Conservation (phyloP, 2,329 filamentous ascomycete species). For the Aspergillus sojae region DNA sequence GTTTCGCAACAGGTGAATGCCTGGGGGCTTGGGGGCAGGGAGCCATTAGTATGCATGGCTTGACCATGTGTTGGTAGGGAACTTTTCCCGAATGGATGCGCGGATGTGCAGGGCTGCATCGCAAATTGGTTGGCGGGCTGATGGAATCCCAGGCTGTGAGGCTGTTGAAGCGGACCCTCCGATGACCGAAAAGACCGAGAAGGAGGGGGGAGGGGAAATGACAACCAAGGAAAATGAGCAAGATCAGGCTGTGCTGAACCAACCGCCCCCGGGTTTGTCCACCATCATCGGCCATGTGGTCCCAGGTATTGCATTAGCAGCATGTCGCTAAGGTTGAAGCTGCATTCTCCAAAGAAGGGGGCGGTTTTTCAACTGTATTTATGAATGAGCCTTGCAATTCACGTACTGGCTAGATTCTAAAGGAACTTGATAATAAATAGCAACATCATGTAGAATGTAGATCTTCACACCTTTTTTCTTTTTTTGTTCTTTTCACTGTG, state of each 20-base stretch:
- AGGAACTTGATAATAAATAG: not conserved
- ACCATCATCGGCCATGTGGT: constrained; percentile 17
- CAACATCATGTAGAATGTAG: not conserved
- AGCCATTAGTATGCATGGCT: constrained; percentile 18
- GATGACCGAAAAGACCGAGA: constrained; percentile 25
- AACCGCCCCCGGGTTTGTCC: constrained; percentile 7
- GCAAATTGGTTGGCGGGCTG: constrained; percentile 18
- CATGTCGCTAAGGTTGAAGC: constrained; percentile 1
- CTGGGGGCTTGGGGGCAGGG: constrained; percentile 10
- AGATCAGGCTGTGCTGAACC: constrained; percentile 15
- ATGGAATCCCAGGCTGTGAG: constrained; percentile 20
- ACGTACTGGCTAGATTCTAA: not conserved
- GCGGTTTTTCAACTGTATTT: not conserved
- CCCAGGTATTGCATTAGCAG: constrained; percentile 9
- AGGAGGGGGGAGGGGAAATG: constrained; percentile 5
- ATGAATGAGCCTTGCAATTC: not conserved
- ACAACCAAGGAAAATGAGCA: constrained; percentile 5
- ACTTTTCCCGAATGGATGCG: constrained; percentile 26
- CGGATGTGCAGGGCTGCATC: constrained; percentile 27
- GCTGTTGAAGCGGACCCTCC: constrained; percentile 25
- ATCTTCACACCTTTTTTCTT: constrained; percentile 1
- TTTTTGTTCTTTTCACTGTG: not conserved
- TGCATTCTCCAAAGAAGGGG: not conserved
- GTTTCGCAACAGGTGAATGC: constrained; percentile 8
- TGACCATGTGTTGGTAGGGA: constrained; percentile 28